These are phyloP conservation scores for Dictyophora rubrovolvata DNA, from an alignment of 768 basidiomycete genomes.

Conservation along the genomic window DNA sequence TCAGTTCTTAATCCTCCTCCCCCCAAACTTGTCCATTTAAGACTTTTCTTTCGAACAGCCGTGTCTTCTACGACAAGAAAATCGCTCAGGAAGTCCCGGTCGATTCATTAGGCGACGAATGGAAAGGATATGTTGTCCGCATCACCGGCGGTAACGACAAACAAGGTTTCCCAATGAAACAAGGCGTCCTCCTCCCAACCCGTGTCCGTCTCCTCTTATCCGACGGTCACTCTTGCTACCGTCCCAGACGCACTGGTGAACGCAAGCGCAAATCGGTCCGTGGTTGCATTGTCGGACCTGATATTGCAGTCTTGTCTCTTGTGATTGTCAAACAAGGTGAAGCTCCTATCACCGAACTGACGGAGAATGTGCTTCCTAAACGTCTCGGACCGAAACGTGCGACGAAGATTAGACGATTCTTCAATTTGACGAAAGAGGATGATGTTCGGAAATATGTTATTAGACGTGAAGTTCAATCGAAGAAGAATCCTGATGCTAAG, in stretches of 20 bases:
- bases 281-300: slow-evolving; percentile 94
- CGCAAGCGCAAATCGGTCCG: slow-evolving; percentile 99
- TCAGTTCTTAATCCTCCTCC: slow-evolving; percentile 26
- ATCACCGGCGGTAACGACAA: slow-evolving; percentile 99
- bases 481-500: slow-evolving; percentile 85
- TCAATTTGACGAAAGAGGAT: slow-evolving; percentile 95
- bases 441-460: slow-evolving; percentile 98
- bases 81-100: slow-evolving; percentile 90
- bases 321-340: slow-evolving; percentile 98
- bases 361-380: slow-evolving; percentile 89
- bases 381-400: slow-evolving; percentile 95
- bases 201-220: slow-evolving; percentile 90
- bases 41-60: slow-evolving; percentile 36
- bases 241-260: slow-evolving; percentile 83
- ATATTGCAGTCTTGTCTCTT: slow-evolving; percentile 89
- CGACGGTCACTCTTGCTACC: slow-evolving; percentile 98
- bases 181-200: slow-evolving; percentile 90
- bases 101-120: slow-evolving; percentile 89
- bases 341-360: slow-evolving; percentile 78
- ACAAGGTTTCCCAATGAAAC: slow-evolving; percentile 99
- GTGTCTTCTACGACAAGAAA: slow-evolving; percentile 95
- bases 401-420: slow-evolving; percentile 94
- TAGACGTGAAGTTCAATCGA: slow-evolving; percentile 77
- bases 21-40: background rate
- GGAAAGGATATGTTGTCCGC: slow-evolving; percentile 92